Base-by-base conservation (phyloP, 2,329 filamentous ascomycete genomes). In the Colletotrichum kahawae region DNA sequence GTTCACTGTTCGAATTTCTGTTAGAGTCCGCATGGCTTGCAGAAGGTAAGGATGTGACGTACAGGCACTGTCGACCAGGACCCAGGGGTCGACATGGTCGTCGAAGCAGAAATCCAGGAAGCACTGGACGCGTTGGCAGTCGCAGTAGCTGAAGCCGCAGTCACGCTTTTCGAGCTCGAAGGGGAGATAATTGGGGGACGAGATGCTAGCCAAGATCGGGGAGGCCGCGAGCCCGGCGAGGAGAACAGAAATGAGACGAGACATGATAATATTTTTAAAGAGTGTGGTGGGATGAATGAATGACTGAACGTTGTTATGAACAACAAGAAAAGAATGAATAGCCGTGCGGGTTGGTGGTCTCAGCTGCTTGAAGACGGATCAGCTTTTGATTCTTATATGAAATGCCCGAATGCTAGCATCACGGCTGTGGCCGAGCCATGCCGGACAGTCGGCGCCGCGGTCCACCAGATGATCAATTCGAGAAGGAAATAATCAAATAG, bases 351-450 rank as follows among this genome's bases (percentile, higher is more conserved):
- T 48, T 48, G 43, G 9, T 21, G 10, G 12, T 48, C 43, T 3
- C 12, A 21, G 10, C 43, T 48, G 43, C 43, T 48, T 10, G 43
- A 21, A 13, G 43, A 48, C 1, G 13, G 54, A 57, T 16, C 14
- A 29, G 54, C 21, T 5, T 21, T 48, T 12, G 18, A 48, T 48
- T 48, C 18, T 48, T 48, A 21, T 48, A 48, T 48, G 18, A 48
- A 48, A 48, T 48, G 0, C 43, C 43, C 43, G 43, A 12, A 48
- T 21, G 43, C 43, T 18, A 48, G 43, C 43, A 48, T 48, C 43
- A 21, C 43, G 43, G 10, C 70, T 74, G 36, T 84, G 82, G 5
- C 79, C 80, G 76, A 84, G 83, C 2, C 18, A 48, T 48, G 43
- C 43, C 43, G 43, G 43, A 48, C 21, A 48, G 18, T 48, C 43